A percentile compares a stretch with the other conserved stretches of the same genome.
These are phyloP conservation scores for Ochromonas danica DNA, from an alignment of 108 stramenopile species.

Conservation along the genomic window DNA sequence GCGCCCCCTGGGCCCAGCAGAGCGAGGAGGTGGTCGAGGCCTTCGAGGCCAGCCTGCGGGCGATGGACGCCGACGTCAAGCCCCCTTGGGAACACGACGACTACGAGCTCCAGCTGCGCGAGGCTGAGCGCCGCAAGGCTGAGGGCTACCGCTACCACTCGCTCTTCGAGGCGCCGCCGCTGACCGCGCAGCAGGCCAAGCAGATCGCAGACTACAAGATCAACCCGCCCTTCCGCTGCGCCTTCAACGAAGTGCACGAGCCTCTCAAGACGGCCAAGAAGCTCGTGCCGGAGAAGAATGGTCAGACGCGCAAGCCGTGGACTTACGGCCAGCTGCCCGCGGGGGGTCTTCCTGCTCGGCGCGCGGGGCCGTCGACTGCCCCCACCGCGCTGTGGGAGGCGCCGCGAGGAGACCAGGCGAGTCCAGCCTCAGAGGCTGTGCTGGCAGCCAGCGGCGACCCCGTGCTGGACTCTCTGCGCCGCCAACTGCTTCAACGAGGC, in stretches of 20 bases:
- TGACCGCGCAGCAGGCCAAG: neutral
- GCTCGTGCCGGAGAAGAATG: neutral
- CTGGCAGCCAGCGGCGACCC: neutral
- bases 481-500: conserved; percentile 11
- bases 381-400: neutral
- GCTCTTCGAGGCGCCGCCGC: neutral
- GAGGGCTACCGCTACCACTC: neutral
- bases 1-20: neutral
- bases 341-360: neutral
- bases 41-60: neutral
- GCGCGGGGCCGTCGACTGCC: neutral
- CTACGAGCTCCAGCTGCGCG: neutral
- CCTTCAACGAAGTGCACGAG: neutral
- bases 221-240: neutral
- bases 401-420: neutral
- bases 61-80: neutral
- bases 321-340: neutral
- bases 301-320: neutral
- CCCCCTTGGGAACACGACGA: neutral
- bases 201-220: neutral
- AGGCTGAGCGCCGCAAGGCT: neutral
- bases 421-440: neutral
- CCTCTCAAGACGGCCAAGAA: neutral
- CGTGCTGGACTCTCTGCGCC: conserved; percentile 25
- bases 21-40: neutral